Evolutionary conservation across 2,329 filamentous ascomycete genomes (phyloP).

Genomic region (Phaeophleospora eucalypticola): DNA sequence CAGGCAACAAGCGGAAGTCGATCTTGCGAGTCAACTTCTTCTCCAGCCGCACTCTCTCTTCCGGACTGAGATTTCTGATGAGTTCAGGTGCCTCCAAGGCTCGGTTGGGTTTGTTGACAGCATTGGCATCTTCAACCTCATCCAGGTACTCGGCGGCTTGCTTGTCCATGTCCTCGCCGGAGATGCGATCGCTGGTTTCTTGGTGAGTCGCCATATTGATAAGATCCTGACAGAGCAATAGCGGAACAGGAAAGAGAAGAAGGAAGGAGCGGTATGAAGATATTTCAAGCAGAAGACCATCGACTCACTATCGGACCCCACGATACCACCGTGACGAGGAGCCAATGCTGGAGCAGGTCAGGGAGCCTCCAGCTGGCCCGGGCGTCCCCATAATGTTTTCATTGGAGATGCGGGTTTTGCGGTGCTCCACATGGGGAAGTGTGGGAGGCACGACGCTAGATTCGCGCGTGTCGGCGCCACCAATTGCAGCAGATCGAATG

Average conservation of each 20-base stretch:
- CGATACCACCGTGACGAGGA: slow-evolving; percentile 14
- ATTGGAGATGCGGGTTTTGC: not conserved
- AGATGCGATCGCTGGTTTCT: slow-evolving; percentile 16
- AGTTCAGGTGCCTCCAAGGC: slow-evolving; percentile 16
- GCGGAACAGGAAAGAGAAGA: not conserved
- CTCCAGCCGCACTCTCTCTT: slow-evolving; percentile 38
- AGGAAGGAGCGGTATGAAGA: not conserved
- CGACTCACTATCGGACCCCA: slow-evolving; percentile 18
- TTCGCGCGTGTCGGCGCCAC: not conserved
- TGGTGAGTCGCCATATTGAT: slow-evolving; percentile 18
- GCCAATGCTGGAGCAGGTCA: too few relatives aligned
- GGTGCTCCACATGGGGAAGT: slow-evolving; percentile 5
- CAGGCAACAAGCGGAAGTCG: slow-evolving; percentile 63
- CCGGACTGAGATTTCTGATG: slow-evolving; percentile 15
- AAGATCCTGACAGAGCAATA: not conserved
- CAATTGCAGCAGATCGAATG: not conserved
- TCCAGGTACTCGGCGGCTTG: slow-evolving; percentile 18
- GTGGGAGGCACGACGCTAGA: not conserved
- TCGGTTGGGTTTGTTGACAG: slow-evolving; percentile 10
- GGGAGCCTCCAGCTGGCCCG: slow-evolving; percentile 4
- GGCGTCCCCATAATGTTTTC: slow-evolving; percentile 16
- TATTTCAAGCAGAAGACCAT: not conserved
- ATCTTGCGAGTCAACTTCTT: slow-evolving; percentile 63
- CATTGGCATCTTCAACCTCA: slow-evolving; percentile 12
- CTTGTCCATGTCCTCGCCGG: slow-evolving; percentile 12